Evolutionary conservation across 768 basidiomycete genomes (phyloP), one percentile per base, ranked within the genome.

Genomic region (Rubroboletus satanas): DNA sequence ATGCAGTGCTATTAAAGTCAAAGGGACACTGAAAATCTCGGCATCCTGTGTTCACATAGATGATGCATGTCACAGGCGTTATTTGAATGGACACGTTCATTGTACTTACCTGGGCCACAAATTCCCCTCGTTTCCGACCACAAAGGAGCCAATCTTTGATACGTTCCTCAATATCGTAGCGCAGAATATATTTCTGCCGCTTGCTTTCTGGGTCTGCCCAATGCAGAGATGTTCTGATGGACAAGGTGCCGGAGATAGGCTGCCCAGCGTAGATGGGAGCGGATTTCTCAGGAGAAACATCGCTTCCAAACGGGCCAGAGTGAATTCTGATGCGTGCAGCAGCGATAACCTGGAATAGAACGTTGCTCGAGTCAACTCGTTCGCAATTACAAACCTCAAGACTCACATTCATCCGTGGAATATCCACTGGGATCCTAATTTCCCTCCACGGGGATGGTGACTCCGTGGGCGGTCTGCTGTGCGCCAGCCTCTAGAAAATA

Each of bases 131-230:
- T 72, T 94, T 96, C 39, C 80, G 79, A 9, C 95, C 95, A 56
- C 91, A 89, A 9, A 98, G 83, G 4, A 97, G 76, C 95, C 95
- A 98, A 60, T 91, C 88, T 46, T 83, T 84, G 17, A 84, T 79
- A 70, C 84, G 79, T 60, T 93, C 90, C 54, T 90, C 84, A 15
- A 97, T 77, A 59, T 94, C 90, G 65, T 88, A 98, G 36, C 85
- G 80, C 71, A 95, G 77, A 38, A 71, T 64, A 65, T 85, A 87
- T 51, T 69, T 71, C 21, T 68, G 71, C 29, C 68, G 60, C 64
- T 79, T 71, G 32, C 69, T 67, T 54, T 77, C 69, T 60, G 62
- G 73, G 7, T 78, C 74, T 32, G 85, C 79, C 93, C 93, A 95
- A 58, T 87, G 84, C 64, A 91, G 87, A 4, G 87, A 85, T 0